Evolutionary conservation across 1,284 basidiomycete genomes (phyloP).

Genomic region (Polyporus tsugae): DNA sequence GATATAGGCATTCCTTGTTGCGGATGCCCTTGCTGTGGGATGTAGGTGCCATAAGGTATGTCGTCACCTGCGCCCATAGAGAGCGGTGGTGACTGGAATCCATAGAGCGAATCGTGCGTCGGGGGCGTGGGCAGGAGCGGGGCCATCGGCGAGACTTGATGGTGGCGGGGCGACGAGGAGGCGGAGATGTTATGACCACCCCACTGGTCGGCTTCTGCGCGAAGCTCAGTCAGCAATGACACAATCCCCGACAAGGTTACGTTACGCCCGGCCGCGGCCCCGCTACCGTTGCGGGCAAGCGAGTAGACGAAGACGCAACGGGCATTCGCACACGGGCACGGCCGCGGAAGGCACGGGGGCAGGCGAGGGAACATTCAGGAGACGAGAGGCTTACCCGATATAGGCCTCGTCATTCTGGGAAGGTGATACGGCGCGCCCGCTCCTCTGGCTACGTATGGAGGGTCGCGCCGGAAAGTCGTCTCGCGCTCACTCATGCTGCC

Average conservation of each 20-base stretch:
- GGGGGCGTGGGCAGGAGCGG: slow-evolving; percentile 7
- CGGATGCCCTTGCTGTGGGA: slow-evolving; percentile 22
- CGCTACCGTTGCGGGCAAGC: background rate
- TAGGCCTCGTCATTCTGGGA: slow-evolving; percentile 23
- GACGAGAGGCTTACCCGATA: slow-evolving; percentile 26
- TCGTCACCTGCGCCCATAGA: slow-evolving; percentile 24
- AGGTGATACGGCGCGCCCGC: slow-evolving; percentile 26
- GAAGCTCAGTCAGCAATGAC: slow-evolving; percentile 25
- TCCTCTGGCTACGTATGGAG: background rate
- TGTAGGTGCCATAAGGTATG: slow-evolving; percentile 24
- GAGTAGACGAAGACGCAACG: slow-evolving; percentile 3
- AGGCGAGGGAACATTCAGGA: slow-evolving; percentile 17
- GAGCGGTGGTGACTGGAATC: slow-evolving; percentile 24
- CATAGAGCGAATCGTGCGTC: slow-evolving; percentile 25
- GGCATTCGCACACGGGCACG: slow-evolving; percentile 14
- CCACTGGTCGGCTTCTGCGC: slow-evolving; percentile 28
- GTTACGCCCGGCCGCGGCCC: slow-evolving; percentile 7
- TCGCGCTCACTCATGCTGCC: slow-evolving; percentile 34
- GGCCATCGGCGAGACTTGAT: slow-evolving; percentile 16
- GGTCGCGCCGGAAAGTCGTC: slow-evolving; percentile 27
- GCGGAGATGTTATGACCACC: slow-evolving; percentile 26
- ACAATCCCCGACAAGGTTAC: slow-evolving; percentile 29
- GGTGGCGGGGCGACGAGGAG: slow-evolving; percentile 26
- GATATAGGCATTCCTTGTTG: slow-evolving; percentile 27
- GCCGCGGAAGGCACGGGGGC: slow-evolving; percentile 20